Conservation (phyloP, 208 protist species). For the Herpetomonas tarakana region DNA sequence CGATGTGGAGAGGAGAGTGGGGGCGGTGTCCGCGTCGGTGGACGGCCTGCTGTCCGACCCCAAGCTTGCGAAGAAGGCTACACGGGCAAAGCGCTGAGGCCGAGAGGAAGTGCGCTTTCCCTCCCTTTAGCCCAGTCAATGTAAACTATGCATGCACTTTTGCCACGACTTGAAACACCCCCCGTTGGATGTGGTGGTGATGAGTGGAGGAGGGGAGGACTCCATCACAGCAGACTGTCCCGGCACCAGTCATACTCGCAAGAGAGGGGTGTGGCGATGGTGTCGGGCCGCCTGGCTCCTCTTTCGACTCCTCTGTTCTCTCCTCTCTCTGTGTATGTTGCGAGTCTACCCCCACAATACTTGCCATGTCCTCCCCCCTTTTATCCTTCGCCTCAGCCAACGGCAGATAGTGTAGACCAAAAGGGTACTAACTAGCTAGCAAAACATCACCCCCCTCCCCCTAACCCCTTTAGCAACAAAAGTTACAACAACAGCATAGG, state of each 20-base stretch:
- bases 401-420: neutral
- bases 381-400: neutral
- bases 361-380: conserved; percentile 1
- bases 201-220: no score
- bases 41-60: neutral
- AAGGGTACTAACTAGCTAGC: no score
- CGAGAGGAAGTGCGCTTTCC: neutral
- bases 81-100: neutral
- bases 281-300: no score
- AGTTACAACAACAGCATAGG: neutral
- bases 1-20: neutral
- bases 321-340: neutral
- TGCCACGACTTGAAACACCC: no score
- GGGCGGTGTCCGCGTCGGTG: neutral
- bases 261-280: no score
- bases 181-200: no score
- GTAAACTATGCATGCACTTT: no score
- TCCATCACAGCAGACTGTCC: no score
- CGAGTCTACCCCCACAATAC: neutral
- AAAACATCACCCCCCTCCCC: no score
- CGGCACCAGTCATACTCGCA: no score
- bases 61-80: neutral
- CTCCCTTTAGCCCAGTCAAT: neutral
- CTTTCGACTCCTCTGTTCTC: neutral
- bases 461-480: no score